Base-by-base conservation (phyloP, 2,329 filamentous ascomycete genomes). In the Achaetomium macrosporum region DNA sequence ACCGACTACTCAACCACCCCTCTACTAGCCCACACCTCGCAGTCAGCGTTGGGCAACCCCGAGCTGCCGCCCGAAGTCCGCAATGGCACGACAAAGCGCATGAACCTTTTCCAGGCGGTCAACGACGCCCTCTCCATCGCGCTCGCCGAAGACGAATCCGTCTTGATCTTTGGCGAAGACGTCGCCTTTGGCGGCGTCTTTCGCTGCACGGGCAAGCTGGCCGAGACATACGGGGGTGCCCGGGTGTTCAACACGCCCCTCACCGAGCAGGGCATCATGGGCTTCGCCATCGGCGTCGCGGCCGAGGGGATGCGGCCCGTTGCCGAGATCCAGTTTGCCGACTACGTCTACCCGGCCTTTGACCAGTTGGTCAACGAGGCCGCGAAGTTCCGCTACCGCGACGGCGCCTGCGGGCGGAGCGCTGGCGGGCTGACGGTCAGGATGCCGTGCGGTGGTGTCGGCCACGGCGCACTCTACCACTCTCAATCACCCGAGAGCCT, bases 141-240 rank as follows among this genome's bases (percentile, higher is more conserved):
- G 20, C 78, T 99, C 29, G 82, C 86, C 15, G 82, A 85, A 35
- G 91, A 96, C 63, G 89, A 95, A 59, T 84, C 85, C 16, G 90
- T 96, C 19, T 74, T 97, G 52, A 78, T 99, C 10, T 99, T 99
- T 64, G 93, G 93, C 40, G 93, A 99, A 70, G 93, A 99, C 66
- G 90, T 99, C 8, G 89, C 93, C 13, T 99, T 99, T 54, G 93
- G 93, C 40, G 93, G 93, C 50, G 93, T 99, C 15, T 99, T 99
- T 66, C 82, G 93, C 52, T 96, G 90, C 71, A 92, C 89, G 31
- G 92, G 93, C 83, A 89, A 91, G 62, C 78, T 99, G 15, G 84
- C 90, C 31, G 87, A 90, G 57, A 89, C 89, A 51, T 95, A 93
- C 68, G 93, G 93, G 9, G 79, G 82, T 2, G 87, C 93, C 53